Evolutionary conservation across 129 eudicot species (phyloP).

Genomic region (Flaveria robusta): DNA sequence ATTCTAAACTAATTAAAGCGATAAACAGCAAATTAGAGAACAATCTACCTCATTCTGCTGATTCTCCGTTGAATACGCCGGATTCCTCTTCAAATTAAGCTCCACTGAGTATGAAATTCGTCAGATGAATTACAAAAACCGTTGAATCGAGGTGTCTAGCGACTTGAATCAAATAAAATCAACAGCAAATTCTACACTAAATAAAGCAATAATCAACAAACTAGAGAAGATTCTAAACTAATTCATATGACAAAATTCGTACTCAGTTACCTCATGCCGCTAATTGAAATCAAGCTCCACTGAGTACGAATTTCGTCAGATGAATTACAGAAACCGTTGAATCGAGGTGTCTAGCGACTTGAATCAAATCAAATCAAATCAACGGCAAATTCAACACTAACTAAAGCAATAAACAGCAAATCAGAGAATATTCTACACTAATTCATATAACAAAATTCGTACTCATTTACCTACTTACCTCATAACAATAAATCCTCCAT

Average conservation of each 20-base stretch:
- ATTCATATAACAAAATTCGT: too few relatives aligned
- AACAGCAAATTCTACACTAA: not conserved
- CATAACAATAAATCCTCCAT: constrained; percentile 9
- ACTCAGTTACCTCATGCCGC: constrained; percentile 32
- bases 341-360: constrained; percentile 21
- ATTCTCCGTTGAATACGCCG: constrained; percentile 5
- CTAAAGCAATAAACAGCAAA: not conserved
- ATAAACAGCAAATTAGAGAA: not conserved
- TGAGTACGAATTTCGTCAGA: constrained; percentile 5
- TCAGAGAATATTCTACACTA: not conserved
- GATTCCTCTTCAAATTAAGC: constrained; percentile 23
- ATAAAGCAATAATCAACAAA: not conserved
- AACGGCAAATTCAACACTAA: constrained; percentile 2
- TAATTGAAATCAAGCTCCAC: constrained; percentile 17
- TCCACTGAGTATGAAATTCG: constrained; percentile 7
- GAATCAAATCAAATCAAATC: constrained; percentile 2
- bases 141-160: not conserved
- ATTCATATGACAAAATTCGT: too few relatives aligned
- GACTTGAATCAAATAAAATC: constrained; percentile 2
- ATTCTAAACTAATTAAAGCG: constrained; percentile 1
- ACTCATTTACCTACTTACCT: constrained; percentile 39
- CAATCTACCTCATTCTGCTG: constrained; percentile 28
- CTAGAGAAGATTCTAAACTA: not conserved
- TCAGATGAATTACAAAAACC: not conserved
- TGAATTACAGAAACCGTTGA: constrained; percentile 25